phyloP scores from a whole-genome alignment of 352 stramenopile species.

The Vaucheria bursata region DNA sequence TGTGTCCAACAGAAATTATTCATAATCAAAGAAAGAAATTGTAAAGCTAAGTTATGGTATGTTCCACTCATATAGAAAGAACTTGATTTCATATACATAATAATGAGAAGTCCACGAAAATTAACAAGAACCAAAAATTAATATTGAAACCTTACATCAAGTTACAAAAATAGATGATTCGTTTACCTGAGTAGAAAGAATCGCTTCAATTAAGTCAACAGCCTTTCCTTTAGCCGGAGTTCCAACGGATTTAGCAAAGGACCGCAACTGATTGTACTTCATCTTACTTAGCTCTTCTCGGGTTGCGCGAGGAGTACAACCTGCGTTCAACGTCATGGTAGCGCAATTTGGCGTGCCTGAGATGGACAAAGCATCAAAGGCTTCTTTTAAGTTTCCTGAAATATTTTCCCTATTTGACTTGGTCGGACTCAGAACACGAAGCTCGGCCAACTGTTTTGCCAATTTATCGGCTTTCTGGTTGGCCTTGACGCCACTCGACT shows the following conservation, averaged over 20 bases:
- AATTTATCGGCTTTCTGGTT: background rate
- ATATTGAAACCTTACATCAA: too few species aligned
- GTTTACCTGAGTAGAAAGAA: background rate
- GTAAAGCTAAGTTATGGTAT: too few species aligned
- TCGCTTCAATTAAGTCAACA: background rate
- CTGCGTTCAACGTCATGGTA: background rate
- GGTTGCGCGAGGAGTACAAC: background rate
- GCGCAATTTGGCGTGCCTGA: background rate
- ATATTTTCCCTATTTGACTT: background rate
- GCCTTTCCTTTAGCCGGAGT: constrained; percentile 4
- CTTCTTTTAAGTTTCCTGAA: background rate
- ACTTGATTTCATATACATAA: background rate
- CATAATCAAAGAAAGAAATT: too few species aligned
- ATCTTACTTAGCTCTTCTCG: background rate
- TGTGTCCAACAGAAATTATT: background rate
- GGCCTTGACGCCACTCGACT: background rate
- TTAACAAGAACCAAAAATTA: background rate
- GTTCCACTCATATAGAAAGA: background rate
- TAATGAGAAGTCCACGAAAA: background rate
- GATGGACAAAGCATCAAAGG: background rate
- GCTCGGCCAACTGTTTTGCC: background rate
- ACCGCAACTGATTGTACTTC: constrained; percentile 5
- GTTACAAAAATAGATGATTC: too few species aligned
- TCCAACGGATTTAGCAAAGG: background rate
- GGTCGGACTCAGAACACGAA: background rate